A percentile compares a stretch with the other conserved stretches of the same genome.
These are phyloP conservation scores for Globisporangium yorkense DNA, from an alignment of 352 stramenopile species.

Conservation along the genomic window DNA sequence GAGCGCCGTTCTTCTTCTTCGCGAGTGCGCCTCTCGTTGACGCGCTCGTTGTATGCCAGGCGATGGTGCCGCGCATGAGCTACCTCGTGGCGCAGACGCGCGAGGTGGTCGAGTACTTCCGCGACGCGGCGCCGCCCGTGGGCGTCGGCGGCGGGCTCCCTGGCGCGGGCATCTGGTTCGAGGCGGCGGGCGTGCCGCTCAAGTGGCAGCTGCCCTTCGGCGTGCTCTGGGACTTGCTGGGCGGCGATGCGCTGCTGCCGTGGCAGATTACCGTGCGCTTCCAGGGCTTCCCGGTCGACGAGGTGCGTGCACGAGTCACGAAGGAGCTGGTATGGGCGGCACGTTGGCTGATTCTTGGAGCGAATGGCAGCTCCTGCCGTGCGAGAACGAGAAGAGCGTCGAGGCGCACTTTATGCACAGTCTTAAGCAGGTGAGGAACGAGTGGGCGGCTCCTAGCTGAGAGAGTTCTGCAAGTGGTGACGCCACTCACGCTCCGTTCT, in stretches of 20 bases:
- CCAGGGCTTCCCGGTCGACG: constrained; percentile 49
- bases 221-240: constrained; percentile 55
- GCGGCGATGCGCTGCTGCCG: constrained; percentile 24
- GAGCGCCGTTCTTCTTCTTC: not conserved
- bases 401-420: constrained; percentile 85
- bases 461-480: too few species aligned
- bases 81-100: constrained; percentile 72
- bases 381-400: constrained; percentile 68
- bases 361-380: constrained; percentile 42
- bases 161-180: constrained; percentile 65
- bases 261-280: constrained; percentile 81
- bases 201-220: constrained; percentile 80
- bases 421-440: constrained; percentile 44
- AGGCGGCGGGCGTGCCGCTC: constrained; percentile 45
- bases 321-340: too few species aligned
- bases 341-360: not conserved
- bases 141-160: constrained; percentile 26
- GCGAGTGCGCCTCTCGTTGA: not conserved
- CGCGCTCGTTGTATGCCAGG: constrained; percentile 19
- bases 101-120: constrained; percentile 74
- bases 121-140: constrained; percentile 60
- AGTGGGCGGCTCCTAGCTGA: too few species aligned
- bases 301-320: constrained; percentile 17
- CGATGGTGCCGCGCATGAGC: constrained; percentile 79
- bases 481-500: too few species aligned